Evolutionary conservation across 768 basidiomycete species (phyloP), one percentile per base, ranked within the genome.

Genomic region (Termitomyces sp.): DNA sequence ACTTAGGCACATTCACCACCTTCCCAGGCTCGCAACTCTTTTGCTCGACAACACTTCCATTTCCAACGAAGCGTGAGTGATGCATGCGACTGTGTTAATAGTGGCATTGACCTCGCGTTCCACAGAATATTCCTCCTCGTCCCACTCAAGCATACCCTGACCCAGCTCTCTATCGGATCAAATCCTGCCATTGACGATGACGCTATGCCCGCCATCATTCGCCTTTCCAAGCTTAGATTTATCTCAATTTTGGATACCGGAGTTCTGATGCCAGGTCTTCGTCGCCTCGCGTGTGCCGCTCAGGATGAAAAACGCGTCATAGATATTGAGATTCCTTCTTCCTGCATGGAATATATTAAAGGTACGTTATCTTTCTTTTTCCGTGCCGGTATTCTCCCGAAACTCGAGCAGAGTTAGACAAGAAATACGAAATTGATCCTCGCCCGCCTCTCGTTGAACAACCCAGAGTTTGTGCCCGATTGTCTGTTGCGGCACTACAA

Each of bases 171-270:
- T 52, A 64, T 88, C 56, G 74, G 82, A 12, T 68, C 66, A 23
- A 89, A 88, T 62, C 77, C 75, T 14, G 67, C 68, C 50, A 80
- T 89, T 66, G 71, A 79, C 58, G 80, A 87, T 63, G 83, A 84
- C 54, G 78, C 79, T 46, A 72, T 85, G 23, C 79, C 85, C 26
- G 83, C 84, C 47, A 68, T 89, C 50, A 61, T 80, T 6, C 57
- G 82, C 20, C 74, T 87, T 35, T 67, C 67, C 9, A 79, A 75
- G 54, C 75, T 88, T 6, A 67, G 69, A 1, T 80, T 76, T 60
- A 75, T 88, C 28, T 79, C 80, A 4, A 74, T 88, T 41, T 65
- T 78, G 14, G 84, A 76, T 49, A 89, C 87, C 2, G 64, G 72
- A 20, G 74, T 88, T 58, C 72, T 73, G 33, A 88, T 88, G 80